phyloP scores from a whole-genome alignment of 495 filamentous ascomycete species.

The Aspergillus funiculosus region DNA sequence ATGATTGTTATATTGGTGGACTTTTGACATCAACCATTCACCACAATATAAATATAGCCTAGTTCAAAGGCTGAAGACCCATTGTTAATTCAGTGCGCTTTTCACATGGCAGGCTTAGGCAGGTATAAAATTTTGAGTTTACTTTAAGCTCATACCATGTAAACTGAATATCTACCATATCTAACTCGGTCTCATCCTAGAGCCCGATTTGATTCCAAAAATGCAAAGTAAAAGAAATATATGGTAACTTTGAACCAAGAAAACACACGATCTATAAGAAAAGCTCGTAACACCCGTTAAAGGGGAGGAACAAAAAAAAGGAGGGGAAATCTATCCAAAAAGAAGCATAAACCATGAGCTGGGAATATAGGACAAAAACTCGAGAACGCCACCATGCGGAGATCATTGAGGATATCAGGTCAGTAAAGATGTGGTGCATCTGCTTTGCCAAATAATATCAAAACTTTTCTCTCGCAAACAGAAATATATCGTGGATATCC shows the following conservation, averaged over 20 bases:
- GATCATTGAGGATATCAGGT: background rate
- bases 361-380: conserved; percentile 5
- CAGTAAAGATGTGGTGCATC: conserved; percentile 19
- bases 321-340: conserved; percentile 17
- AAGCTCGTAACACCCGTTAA: background rate
- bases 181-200: background rate
- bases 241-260: too few species aligned
- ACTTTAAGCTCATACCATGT: too few species aligned
- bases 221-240: background rate
- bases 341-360: conserved; percentile 9
- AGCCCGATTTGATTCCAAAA: background rate
- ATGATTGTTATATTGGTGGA: too few species aligned
- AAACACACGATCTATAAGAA: background rate
- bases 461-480: conserved; percentile 2
- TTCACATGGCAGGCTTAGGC: too few species aligned
- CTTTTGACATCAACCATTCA: too few species aligned
- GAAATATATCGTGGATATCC: conserved; percentile 12
- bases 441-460: conserved; percentile 5
- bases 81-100: too few species aligned
- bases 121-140: too few species aligned
- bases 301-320: background rate
- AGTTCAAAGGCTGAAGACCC: too few species aligned
- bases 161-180: too few species aligned
- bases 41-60: too few species aligned
- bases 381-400: conserved; percentile 12